A percentile compares a stretch with the other conserved stretches of the same genome.
These are phyloP conservation scores for Backusella mclennaniae DNA, from an alignment of 192 early-diverging fungal genomes.

Conservation along the genomic window DNA sequence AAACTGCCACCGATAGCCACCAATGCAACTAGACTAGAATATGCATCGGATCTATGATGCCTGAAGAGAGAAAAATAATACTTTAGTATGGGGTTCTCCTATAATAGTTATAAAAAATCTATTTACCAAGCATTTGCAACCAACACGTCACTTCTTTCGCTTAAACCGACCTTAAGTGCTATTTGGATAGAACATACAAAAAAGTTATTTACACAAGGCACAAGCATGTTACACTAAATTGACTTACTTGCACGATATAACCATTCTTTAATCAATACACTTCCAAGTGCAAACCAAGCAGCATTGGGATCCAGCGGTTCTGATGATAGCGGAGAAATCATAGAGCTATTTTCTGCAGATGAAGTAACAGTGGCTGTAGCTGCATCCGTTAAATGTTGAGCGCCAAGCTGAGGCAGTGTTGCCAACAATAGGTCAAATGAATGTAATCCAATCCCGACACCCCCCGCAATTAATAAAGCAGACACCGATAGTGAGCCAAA, in stretches of 20 bases:
- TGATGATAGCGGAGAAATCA: slow-evolving; percentile 12
- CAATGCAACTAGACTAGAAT: slow-evolving; percentile 68
- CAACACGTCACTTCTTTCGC: slow-evolving; percentile 66
- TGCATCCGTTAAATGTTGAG: background rate
- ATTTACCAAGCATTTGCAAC: slow-evolving; percentile 75
- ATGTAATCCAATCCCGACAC: slow-evolving; percentile 64
- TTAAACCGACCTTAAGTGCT: slow-evolving; percentile 57
- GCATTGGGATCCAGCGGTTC: slow-evolving; percentile 57
- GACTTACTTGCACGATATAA: slow-evolving; percentile 62
- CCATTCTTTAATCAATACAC: slow-evolving; percentile 71
- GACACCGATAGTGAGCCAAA: slow-evolving; percentile 68
- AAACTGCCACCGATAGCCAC: slow-evolving; percentile 71
- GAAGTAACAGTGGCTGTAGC: slow-evolving; percentile 12
- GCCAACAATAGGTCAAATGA: slow-evolving; percentile 53
- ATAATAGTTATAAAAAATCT: background rate
- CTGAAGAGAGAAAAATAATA: slow-evolving; percentile 9
- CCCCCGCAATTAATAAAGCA: slow-evolving; percentile 65
- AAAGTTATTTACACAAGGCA: background rate
- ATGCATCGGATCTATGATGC: slow-evolving; percentile 81
- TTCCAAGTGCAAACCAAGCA: slow-evolving; percentile 64
- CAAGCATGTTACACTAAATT: background rate
- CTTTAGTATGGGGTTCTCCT: background rate
- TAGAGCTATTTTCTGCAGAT: slow-evolving; percentile 9
- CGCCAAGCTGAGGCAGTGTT: slow-evolving; percentile 24
- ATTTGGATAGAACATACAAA: background rate